phyloP scores from a whole-genome alignment of 179 eudicot species.

The Patellifolia procumbens region DNA sequence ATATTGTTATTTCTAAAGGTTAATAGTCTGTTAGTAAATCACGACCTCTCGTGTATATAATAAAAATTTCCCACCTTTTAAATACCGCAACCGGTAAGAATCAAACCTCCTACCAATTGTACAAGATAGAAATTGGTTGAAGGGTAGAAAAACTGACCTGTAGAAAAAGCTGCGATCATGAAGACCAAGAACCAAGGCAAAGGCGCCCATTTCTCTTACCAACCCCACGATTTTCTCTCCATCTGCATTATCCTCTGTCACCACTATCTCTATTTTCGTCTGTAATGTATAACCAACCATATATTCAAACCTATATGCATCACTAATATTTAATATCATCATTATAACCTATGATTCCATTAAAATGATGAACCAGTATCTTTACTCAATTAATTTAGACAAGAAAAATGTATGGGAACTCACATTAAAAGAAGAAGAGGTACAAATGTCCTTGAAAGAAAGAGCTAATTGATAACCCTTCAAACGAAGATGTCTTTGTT shows the following conservation, averaged over 20 bases:
- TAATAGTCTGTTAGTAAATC: no score
- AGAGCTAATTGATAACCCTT: conserved; percentile 83
- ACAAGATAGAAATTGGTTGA: no score
- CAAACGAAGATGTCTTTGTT: conserved; percentile 53
- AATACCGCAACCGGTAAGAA: no score
- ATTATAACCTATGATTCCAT: no score
- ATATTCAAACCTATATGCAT: conserved; percentile 20
- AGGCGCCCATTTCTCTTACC: conserved; percentile 75
- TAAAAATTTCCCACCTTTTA: not conserved
- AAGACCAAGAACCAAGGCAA: conserved; percentile 74
- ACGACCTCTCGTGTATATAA: no score
- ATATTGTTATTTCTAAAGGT: no score
- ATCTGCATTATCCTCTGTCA: conserved; percentile 72
- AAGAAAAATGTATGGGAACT: no score
- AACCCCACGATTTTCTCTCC: conserved; percentile 64
- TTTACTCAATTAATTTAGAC: no score
- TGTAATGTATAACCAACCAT: conserved; percentile 45
- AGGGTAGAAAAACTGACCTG: conserved; percentile 43
- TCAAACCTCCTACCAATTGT: no score
- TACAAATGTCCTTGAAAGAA: conserved; percentile 77
- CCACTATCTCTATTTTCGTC: conserved; percentile 88
- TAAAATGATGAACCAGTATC: no score
- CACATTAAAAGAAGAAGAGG: conserved; percentile 67
- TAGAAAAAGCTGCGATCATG: conserved; percentile 86
- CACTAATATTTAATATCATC: not conserved